Base-by-base conservation (phyloP, 306 rosid species). In the Cercis canadensis region DNA sequence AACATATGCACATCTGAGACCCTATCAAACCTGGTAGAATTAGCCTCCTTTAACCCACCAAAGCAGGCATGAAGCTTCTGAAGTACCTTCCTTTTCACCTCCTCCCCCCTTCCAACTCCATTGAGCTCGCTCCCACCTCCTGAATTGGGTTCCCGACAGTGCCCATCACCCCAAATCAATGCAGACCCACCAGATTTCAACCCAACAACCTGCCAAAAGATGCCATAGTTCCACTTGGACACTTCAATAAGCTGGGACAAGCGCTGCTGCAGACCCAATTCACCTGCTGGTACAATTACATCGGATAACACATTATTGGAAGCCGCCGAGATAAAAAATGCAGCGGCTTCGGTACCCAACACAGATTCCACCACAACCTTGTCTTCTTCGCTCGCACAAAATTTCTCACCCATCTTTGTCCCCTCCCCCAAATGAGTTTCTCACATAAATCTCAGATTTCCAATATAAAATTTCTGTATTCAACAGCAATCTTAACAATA, bases 91-190 rank as follows among this genome's bases (percentile, higher is more conserved):
- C 69, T 83, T 79, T 79, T 86, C 72, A 79, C 72, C 73, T 82
- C 86, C 47, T 80, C 84, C 21, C 80, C 79, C 57, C 83, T 83
- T 74, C 60, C 85, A 43, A 39, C 79, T 9, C 69, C 87, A 76
- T 62, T 80, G 59, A 73, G 50, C 3, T 52, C 81, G 36, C 34
- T 36, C 15, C 52, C 79, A 37, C 57, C 81, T 31, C 59, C 83
- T 47, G 29, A 24, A 24, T 76, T 85, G 4, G 78, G 44, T 67
- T 89, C 90, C 45, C 70, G 53, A 12, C 86, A 89, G 53, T 84
- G 81, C 21, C 98, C 98, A 60, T 87, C 98, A 0, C 92, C 96
- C 90, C 94, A 91, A 46, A 76, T 72, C 75, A 95, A 75, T 60
- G 89, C 84, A 75, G 81, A 82, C 8, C 87, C 88, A 19, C 97